phyloP scores from a whole-genome alignment of 1,139 yeast species.

The Scheffersomyces cryptocercus region DNA sequence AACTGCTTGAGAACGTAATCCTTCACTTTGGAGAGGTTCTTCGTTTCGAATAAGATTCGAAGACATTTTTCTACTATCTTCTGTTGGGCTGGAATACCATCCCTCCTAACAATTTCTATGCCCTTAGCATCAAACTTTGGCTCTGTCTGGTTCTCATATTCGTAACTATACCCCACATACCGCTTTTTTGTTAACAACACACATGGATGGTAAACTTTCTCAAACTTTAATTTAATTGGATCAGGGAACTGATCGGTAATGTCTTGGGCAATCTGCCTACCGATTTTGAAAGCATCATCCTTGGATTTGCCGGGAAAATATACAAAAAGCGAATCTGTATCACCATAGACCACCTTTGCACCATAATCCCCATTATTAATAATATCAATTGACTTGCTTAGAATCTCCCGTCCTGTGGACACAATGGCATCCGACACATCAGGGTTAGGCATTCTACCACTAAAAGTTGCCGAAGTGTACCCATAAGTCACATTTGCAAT shows the following conservation, averaged over 20 bases:
- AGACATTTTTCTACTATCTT: slow-evolving; percentile 74
- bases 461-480: slow-evolving; percentile 88
- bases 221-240: slow-evolving; percentile 84
- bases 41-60: slow-evolving; percentile 67
- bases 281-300: slow-evolving; percentile 75
- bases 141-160: slow-evolving; percentile 48
- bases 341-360: slow-evolving; percentile 95
- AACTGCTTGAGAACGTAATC: slow-evolving; percentile 65
- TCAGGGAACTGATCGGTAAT: slow-evolving; percentile 73
- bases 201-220: slow-evolving; percentile 88
- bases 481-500: slow-evolving; percentile 97
- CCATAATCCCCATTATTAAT: slow-evolving; percentile 75
- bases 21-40: slow-evolving; percentile 71
- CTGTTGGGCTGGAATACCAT: slow-evolving; percentile 92
- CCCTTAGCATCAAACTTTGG: slow-evolving; percentile 95
- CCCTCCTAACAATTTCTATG: slow-evolving; percentile 89
- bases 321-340: slow-evolving; percentile 90
- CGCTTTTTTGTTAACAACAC: slow-evolving; percentile 82
- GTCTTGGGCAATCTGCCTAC: slow-evolving; percentile 63
- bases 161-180: slow-evolving; percentile 83
- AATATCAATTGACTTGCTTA: slow-evolving; percentile 65
- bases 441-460: slow-evolving; percentile 96
- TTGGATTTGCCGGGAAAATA: slow-evolving; percentile 82
- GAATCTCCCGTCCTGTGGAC: slow-evolving; percentile 82
- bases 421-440: slow-evolving; percentile 96